Percentiles rank a stretch among this genome's conserved stretches.
These are phyloP conservation scores for Aspergillus sergii DNA, from an alignment of 2,329 filamentous ascomycete species.

Conservation along the genomic window DNA sequence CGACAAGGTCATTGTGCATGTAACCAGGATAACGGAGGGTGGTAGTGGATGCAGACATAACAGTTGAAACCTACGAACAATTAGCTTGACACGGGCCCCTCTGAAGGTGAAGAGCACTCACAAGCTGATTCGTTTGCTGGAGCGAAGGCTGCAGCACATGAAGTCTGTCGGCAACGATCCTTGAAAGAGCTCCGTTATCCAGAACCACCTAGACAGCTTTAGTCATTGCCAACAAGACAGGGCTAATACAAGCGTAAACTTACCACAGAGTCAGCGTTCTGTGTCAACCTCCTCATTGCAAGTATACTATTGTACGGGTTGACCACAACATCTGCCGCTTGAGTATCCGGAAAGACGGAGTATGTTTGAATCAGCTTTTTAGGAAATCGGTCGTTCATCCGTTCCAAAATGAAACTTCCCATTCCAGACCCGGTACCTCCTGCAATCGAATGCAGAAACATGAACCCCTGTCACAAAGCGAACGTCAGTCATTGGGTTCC, in stretches of 20 bases:
- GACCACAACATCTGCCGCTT: slow-evolving; percentile 88
- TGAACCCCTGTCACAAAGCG: slow-evolving; percentile 70
- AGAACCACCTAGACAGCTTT: slow-evolving; percentile 67
- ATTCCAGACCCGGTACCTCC: slow-evolving; percentile 96
- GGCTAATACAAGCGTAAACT: slow-evolving; percentile 23
- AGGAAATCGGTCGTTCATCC: slow-evolving; percentile 94
- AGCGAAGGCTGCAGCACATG: slow-evolving; percentile 96
- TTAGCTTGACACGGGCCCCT: slow-evolving; percentile 6
- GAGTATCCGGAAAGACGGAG: slow-evolving; percentile 95
- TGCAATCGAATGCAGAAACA: slow-evolving; percentile 97
- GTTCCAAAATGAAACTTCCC: slow-evolving; percentile 90
- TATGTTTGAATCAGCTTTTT: slow-evolving; percentile 99
- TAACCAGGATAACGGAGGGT: slow-evolving; percentile 96
- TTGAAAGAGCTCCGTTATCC: slow-evolving; percentile 89
- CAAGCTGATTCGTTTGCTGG: slow-evolving; percentile 95
- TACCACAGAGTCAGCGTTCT: slow-evolving; percentile 95
- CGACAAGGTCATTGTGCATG: slow-evolving; percentile 99
- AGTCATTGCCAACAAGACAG: slow-evolving; percentile 18
- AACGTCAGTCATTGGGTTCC: slow-evolving; percentile 7
- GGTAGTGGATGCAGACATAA: slow-evolving; percentile 98
- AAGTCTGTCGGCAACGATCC: slow-evolving; percentile 90
- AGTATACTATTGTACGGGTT: slow-evolving; percentile 98
- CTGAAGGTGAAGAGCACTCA: slow-evolving; percentile 37
- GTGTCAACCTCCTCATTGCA: slow-evolving; percentile 84
- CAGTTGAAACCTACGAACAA: slow-evolving; percentile 71